These are phyloP conservation scores for Bipolaris gigantea DNA, from an alignment of 2,329 filamentous ascomycete species.

Conservation along the genomic window DNA sequence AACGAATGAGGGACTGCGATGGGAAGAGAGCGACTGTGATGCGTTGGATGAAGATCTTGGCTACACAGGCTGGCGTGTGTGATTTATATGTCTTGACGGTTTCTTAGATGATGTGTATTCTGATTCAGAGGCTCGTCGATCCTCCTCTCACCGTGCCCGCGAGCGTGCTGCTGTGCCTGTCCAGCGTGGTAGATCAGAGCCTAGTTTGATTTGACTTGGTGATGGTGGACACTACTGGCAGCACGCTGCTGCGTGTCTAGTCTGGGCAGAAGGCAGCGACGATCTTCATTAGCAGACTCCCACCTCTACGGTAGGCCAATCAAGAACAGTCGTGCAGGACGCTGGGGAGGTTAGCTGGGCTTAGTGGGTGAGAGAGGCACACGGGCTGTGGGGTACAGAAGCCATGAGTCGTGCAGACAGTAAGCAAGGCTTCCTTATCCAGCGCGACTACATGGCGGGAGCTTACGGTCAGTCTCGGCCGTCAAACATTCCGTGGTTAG, in stretches of 20 bases:
- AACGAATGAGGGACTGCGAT: conserved; percentile 2
- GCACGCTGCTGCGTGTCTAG: background rate
- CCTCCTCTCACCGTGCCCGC: background rate
- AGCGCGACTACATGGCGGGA: background rate
- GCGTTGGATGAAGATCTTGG: conserved; percentile 4
- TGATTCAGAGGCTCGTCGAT: conserved; percentile 5
- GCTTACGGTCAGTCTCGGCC: background rate
- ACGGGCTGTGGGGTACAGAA: conserved; percentile 1
- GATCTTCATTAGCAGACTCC: conserved; percentile 3
- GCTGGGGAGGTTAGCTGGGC: background rate
- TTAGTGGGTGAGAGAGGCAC: background rate
- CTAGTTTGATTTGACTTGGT: background rate
- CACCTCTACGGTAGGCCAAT: background rate
- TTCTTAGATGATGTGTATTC: background rate
- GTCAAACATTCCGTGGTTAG: conserved; percentile 5
- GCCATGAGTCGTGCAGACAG: background rate
- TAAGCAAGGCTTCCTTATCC: background rate
- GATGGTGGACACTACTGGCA: background rate
- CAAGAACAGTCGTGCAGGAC: background rate
- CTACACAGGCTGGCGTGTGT: background rate
- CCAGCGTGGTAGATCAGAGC: background rate
- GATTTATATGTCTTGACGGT: conserved; percentile 4
- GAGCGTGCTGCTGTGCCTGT: background rate
- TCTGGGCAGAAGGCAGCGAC: background rate
- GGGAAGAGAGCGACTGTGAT: conserved; percentile 5